Conservation (phyloP, 495 filamentous ascomycete genomes). For the Pyronema omphalodes region DNA sequence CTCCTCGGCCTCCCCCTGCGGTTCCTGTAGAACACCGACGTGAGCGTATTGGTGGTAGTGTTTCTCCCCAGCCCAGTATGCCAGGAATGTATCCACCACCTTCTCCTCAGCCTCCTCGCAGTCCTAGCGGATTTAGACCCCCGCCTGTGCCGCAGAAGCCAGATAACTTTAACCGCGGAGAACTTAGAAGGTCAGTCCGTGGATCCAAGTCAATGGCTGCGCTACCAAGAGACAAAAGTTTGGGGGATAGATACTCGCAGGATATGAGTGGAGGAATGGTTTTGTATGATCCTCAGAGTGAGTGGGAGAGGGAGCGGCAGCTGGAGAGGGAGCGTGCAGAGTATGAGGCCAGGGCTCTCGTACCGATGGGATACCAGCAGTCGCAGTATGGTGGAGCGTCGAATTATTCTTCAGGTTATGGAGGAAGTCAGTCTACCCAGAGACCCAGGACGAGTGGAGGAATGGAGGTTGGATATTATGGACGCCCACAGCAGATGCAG, state of each 20-base stretch:
- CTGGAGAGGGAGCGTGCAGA: constrained; percentile 11
- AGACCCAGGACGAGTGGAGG: constrained; percentile 8
- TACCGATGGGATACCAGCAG: constrained; percentile 3
- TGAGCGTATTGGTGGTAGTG: constrained; percentile 14
- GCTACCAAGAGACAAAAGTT: constrained; percentile 9
- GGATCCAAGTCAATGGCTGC: constrained; percentile 19
- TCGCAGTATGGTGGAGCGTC: constrained; percentile 5
- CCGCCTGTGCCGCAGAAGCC: neutral
- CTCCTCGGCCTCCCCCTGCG: constrained; percentile 16
- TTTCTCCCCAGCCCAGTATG: constrained; percentile 6
- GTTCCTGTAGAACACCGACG: constrained; percentile 17
- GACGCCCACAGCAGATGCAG: constrained; percentile 6
- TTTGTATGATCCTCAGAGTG: constrained; percentile 20
- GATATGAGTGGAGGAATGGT: constrained; percentile 17
- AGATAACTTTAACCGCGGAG: neutral
- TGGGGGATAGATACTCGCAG: constrained; percentile 16
- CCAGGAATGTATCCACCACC: no score
- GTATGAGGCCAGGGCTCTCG: constrained; percentile 20
- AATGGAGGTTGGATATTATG: constrained; percentile 18
- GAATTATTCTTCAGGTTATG: constrained; percentile 7
- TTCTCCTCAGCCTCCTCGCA: constrained; percentile 9
- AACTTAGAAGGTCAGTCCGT: constrained; percentile 11
- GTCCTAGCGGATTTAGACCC: neutral
- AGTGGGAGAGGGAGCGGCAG: constrained; percentile 16
- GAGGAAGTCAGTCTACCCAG: constrained; percentile 2